Conservation (phyloP, 225 moss, liverwort and hornwort species). For the Marchantia polymorpha region DNA sequence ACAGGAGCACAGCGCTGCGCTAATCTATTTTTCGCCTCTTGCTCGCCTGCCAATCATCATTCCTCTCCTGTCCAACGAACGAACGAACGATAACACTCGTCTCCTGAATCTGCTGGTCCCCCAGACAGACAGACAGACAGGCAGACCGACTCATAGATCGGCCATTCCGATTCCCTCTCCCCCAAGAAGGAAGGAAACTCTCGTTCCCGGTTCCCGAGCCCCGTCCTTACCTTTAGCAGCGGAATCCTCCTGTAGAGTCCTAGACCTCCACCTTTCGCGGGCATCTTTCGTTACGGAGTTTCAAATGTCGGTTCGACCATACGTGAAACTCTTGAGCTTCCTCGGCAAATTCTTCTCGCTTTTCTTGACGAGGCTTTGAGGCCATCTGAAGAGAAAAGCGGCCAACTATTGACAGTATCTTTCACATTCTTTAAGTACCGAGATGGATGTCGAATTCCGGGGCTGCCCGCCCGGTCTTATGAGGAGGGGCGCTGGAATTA, state of each 20-base stretch:
- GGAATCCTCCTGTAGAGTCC: background rate
- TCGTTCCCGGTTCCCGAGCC: background rate
- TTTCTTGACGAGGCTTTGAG: background rate
- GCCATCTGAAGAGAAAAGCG: background rate
- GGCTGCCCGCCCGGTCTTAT: no score
- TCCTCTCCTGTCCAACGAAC: background rate
- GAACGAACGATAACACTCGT: background rate
- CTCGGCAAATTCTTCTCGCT: background rate
- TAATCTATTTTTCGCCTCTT: background rate
- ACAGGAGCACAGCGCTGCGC: background rate
- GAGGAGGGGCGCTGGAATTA: no score
- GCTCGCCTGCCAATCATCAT: constrained; percentile 8
- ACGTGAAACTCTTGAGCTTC: background rate
- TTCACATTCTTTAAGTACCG: background rate
- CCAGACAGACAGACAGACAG: background rate
- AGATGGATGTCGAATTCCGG: no score
- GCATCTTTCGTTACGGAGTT: background rate
- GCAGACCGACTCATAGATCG: background rate
- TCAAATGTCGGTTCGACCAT: background rate
- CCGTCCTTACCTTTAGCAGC: background rate
- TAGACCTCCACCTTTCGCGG: background rate
- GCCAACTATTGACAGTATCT: no score
- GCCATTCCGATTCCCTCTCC: background rate
- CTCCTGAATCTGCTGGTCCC: background rate
- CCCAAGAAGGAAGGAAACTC: background rate